Base-by-base conservation (phyloP, 2,329 filamentous ascomycete genomes). In the Lachnellula cervina region DNA sequence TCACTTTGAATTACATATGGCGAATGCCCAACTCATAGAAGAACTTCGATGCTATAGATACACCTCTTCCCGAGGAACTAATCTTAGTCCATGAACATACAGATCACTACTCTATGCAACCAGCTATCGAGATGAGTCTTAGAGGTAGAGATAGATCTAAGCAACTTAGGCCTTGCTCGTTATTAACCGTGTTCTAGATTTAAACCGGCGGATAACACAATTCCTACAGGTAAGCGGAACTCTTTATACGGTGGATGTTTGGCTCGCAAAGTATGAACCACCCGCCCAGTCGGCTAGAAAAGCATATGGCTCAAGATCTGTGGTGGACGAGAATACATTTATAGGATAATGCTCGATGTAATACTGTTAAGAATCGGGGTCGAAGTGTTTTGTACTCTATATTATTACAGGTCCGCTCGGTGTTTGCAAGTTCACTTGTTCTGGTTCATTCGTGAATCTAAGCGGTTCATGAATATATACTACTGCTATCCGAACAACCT, bases 41-140 rank as follows among this genome's bases (percentile, higher is more conserved):
- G 21, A 21, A 21, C 21, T 21, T 4, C 21, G 21, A 21, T 21
- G 21, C 21, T 52, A 19, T 23, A 53, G 51, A 25, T 17, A 53
- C 42, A 3, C 32, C 52, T 7, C 44, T 49, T 42, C 52, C 52
- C 23, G 35, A 49, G 6, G 52, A 55, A 23, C 37, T 55, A 7
- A 50, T 50, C 38, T 51, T 55, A 25, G 47, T 55, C 11, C 52
- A 55, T 45, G 52, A 55, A 28, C 52, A 50, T 45, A 50, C 52
- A 8, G 47, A 55, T 51, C 46, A 50, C 28, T 55, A 50, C 38
- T 55, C 52, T 9, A 19, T 55, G 40, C 52, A 55, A 38, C 52
- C 52, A 25, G 47, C 35, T 17, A 11, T 51, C 5, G 40, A 55
- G n/a, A 50, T 50, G 52, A 50, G 46, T 46, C 37, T 55, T 37